Conservation (phyloP, 2,329 filamentous ascomycete species). For the Phaeosphaeria sp. region DNA sequence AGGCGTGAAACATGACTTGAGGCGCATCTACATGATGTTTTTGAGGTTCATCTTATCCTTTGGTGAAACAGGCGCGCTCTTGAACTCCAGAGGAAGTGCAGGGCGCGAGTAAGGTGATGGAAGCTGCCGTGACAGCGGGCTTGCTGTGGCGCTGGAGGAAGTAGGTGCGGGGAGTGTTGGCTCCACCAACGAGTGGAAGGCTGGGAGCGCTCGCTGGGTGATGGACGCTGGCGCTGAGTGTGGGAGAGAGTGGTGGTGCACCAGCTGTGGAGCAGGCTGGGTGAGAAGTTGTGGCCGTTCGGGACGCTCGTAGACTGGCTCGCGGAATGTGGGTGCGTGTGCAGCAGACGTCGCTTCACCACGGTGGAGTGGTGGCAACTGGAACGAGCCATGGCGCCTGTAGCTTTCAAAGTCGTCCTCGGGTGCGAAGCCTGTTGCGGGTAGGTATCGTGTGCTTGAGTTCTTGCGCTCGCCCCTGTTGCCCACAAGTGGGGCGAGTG, state of each 20-base stretch:
- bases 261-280: slow-evolving; percentile 37
- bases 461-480: slow-evolving; percentile 46
- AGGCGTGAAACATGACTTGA: slow-evolving; percentile 28
- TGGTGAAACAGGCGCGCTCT: slow-evolving; percentile 43
- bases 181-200: slow-evolving; percentile 42
- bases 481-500: slow-evolving; percentile 45
- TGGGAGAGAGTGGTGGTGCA: slow-evolving; percentile 41
- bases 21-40: slow-evolving; percentile 39
- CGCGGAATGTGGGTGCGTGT: slow-evolving; percentile 24
- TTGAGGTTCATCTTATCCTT: slow-evolving; percentile 43
- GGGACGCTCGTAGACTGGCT: slow-evolving; percentile 33
- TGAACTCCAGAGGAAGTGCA: slow-evolving; percentile 24
- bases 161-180: slow-evolving; percentile 35
- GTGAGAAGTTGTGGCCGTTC: slow-evolving; percentile 41
- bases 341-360: slow-evolving; percentile 17
- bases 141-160: slow-evolving; percentile 25
- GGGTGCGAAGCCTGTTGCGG: slow-evolving; percentile 46
- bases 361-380: slow-evolving; percentile 42
- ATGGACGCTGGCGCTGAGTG: slow-evolving; percentile 31
- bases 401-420: slow-evolving; percentile 43
- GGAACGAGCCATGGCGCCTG: slow-evolving; percentile 39
- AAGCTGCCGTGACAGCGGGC: slow-evolving; percentile 40
- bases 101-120: slow-evolving; percentile 37
- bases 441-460: slow-evolving; percentile 46
- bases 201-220: slow-evolving; percentile 38